Evolutionary conservation across 192 early-diverging fungal species (phyloP).

Genomic region (Cladochytrium replicatum): DNA sequence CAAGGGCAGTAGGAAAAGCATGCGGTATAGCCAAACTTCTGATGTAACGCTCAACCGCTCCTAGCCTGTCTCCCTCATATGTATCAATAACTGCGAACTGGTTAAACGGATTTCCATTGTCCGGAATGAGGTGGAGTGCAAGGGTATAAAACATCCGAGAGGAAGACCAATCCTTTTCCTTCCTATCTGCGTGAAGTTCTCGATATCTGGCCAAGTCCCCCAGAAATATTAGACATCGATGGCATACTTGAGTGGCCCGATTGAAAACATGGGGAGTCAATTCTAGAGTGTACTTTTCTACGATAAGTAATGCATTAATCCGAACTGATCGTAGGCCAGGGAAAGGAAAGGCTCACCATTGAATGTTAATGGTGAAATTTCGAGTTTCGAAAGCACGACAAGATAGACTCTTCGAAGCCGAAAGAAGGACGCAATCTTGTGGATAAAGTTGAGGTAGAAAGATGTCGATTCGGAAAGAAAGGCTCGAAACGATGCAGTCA

Average conservation of each 20-base stretch:
- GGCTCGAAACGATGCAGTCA: constrained; percentile 12
- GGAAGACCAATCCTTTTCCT: constrained; percentile 43
- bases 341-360: too few relatives aligned
- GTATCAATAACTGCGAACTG: constrained; percentile 64
- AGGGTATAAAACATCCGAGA: constrained; percentile 55
- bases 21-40: constrained; percentile 17
- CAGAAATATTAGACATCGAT: constrained; percentile 47
- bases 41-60: constrained; percentile 25
- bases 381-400: too few relatives aligned
- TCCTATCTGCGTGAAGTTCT: constrained; percentile 44
- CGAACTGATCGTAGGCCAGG: too few relatives aligned
- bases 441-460: constrained; percentile 21
- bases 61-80: constrained; percentile 23
- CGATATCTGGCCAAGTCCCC: constrained; percentile 62
- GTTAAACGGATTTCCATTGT: constrained; percentile 61
- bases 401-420: too few relatives aligned
- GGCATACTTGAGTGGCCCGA: too few relatives aligned
- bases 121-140: constrained; percentile 48
- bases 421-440: too few relatives aligned
- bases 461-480: constrained; percentile 14
- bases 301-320: too few relatives aligned
- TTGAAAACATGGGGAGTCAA: too few relatives aligned
- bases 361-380: too few relatives aligned
- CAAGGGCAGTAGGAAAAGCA: constrained; percentile 23
- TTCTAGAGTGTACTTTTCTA: too few relatives aligned